Evolutionary conservation across 306 rosid genomes (phyloP), one percentile per base, ranked within the genome.

Genomic region (Comarum palustre): DNA sequence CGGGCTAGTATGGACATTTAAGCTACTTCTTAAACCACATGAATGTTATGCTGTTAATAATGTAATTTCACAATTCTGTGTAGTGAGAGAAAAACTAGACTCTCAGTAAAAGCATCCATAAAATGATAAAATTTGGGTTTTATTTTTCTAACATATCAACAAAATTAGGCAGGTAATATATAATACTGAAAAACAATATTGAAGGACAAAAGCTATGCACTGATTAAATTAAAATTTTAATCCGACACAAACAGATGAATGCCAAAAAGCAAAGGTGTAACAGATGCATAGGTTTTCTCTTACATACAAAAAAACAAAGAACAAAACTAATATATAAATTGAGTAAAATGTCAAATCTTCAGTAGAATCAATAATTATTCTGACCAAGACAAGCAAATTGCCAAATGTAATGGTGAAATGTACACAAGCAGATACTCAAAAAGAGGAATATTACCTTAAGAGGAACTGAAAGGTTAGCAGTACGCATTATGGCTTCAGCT

Each of bases 401-500:
- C 62, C 17, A 57, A 54, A 20, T 10, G 9, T 55, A 54, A 31
- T 8, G 43, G 8, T 22, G 42, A 68, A 60, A 27, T 54, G 34
- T 73, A 17, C 61, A 12, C 72, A 11, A 3, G 31, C 46, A 34
- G 41, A 15, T 17, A 51, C 36, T 16, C 48, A 70, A 32, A 73
- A 29, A 73, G 66, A 76, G 67, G 72, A 82, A 31, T 46, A 96
- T 85, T 83, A 93, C 97, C 85, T 87, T 93, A 31, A 93, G 84
- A 46, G 98, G 98, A 81, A 91, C 87, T n/a, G 98, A 93, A 80
- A 93, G 91, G 73, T 89, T 93, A 77, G 98, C 91, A 55, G 98
- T 93, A 54, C 97, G 97, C 98, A 91, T 82, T 81, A 93, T 93
- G 84, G 98, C 86, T 87, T 89, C 96, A 31, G 94, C 98, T 80